phyloP scores from a whole-genome alignment of 2,329 filamentous ascomycete species.

The Aspergillus nomiae region DNA sequence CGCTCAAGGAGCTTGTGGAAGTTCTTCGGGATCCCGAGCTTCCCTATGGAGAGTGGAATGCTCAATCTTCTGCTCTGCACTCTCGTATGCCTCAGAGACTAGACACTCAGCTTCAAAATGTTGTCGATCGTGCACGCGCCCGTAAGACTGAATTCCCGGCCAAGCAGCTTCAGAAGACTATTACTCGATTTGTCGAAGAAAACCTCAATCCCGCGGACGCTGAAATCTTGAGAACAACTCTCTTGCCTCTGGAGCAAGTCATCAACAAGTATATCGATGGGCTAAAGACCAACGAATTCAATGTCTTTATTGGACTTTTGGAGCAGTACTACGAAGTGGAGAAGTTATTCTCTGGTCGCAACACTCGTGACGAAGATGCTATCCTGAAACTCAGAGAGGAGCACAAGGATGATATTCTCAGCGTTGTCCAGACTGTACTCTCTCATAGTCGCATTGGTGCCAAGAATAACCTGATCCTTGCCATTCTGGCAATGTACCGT shows the following conservation, averaged over 20 bases:
- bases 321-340: conserved; percentile 82
- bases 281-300: conserved; percentile 86
- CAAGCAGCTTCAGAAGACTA: conserved; percentile 79
- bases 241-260: conserved; percentile 76
- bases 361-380: conserved; percentile 87
- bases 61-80: conserved; percentile 94
- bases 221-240: conserved; percentile 69
- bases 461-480: conserved; percentile 91
- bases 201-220: conserved; percentile 74
- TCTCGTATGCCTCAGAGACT: conserved; percentile 96
- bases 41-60: conserved; percentile 94
- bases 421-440: conserved; percentile 84
- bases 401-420: conserved; percentile 87
- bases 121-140: conserved; percentile 79
- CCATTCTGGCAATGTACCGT: conserved; percentile 89
- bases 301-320: conserved; percentile 76
- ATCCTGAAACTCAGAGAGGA: conserved; percentile 92
- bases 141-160: conserved; percentile 88
- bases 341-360: conserved; percentile 81
- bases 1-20: conserved; percentile 84
- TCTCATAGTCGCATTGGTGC: conserved; percentile 90
- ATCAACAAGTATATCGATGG: conserved; percentile 82
- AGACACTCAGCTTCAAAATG: conserved; percentile 76
- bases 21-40: conserved; percentile 87
- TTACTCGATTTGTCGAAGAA: conserved; percentile 87